Base-by-base conservation (phyloP, 164 flowering plant species). In the Protea cynaroides region DNA sequence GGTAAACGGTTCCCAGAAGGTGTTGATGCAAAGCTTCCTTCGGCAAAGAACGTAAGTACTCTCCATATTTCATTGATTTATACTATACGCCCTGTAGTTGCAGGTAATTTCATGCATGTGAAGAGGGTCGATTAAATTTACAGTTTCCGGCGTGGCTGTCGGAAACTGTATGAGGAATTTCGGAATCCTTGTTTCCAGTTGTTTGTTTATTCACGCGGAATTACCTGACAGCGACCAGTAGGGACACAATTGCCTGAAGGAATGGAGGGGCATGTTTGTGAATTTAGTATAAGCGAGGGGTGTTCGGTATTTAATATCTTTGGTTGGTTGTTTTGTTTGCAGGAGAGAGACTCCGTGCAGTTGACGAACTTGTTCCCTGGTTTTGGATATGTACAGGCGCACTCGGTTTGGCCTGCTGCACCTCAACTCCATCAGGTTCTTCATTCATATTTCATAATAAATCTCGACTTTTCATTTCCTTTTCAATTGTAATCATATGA, bases 1-100 rank as follows among this genome's bases (percentile, higher is more conserved):
- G 85, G 83, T 18, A 86, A 80, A 71, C 78, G 88, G 59, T 88
- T 85, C 67, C 80, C 80, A 0, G 86, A 82, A 7, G 88, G 84
- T 14, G 71, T 62, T 58, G 87, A 79, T 59, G 78, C 78, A 11
- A 74, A 82, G 61, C 69, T 69, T 63, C 66, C 84, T 37, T 40
- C 84, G 61, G 78, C 75, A 56, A 85, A 85, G 57, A 74, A 76
- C 71, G 88, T 84, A 67, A 76, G 82, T 19, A 25, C 17, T 15
- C 25, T 59, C 24, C 15, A 10, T 56, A 1, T 25, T 36, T 14
- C 23, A 40, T 12, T 8, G 34, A 2, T n/a, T 29, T 34, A 18
- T 12, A 18, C 13, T 58, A 7, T 58, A 36, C 19, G 13, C 47
- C 58, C n/a, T 56, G 15, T 15, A 18, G 58, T 56, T 15, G 10